Percentiles rank a stretch among this genome's conserved stretches.
These are phyloP conservation scores for Capillidium heterosporum DNA, from an alignment of 371 early-diverging fungal species.

Conservation along the genomic window DNA sequence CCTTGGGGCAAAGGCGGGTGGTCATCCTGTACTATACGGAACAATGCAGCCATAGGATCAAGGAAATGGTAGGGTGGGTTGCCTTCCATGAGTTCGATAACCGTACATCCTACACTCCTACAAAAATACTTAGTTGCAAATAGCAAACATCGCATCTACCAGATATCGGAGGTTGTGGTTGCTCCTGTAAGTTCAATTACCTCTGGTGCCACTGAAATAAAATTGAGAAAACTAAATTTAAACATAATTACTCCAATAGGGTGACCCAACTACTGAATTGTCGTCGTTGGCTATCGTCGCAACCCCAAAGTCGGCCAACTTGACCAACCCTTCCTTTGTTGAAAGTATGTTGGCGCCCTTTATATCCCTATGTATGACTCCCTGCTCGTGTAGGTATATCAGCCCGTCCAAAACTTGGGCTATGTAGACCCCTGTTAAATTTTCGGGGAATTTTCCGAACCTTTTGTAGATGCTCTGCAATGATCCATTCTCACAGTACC, in stretches of 20 bases:
- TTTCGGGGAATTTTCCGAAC: slow-evolving; percentile 71
- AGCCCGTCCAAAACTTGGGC: slow-evolving; percentile 63
- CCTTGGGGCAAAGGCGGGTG: slow-evolving; percentile 68
- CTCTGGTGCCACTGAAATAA: slow-evolving; percentile 60
- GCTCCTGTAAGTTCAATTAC: slow-evolving; percentile 63
- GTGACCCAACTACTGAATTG: slow-evolving; percentile 34
- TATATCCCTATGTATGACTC: slow-evolving; percentile 82
- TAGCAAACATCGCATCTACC: slow-evolving; percentile 15
- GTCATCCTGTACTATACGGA: slow-evolving; percentile 78
- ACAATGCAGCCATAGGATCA: slow-evolving; percentile 73
- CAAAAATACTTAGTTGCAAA: neutral
- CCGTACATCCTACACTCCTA: slow-evolving; percentile 71
- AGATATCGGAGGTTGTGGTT: slow-evolving; percentile 62
- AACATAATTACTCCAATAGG: slow-evolving; percentile 39
- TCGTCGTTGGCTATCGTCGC: slow-evolving; percentile 27
- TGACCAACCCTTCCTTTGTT: slow-evolving; percentile 59
- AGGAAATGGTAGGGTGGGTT: slow-evolving; percentile 72
- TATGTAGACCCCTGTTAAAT: slow-evolving; percentile 56
- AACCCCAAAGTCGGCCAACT: slow-evolving; percentile 81
- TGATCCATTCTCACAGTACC: slow-evolving; percentile 75
- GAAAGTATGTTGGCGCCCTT: slow-evolving; percentile 73
- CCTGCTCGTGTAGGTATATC: slow-evolving; percentile 66
- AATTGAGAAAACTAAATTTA: neutral
- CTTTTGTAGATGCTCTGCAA: slow-evolving; percentile 53
- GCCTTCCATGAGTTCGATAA: slow-evolving; percentile 72